Conservation (phyloP, 257 asterid genomes). For the Solanum paucissectum region DNA sequence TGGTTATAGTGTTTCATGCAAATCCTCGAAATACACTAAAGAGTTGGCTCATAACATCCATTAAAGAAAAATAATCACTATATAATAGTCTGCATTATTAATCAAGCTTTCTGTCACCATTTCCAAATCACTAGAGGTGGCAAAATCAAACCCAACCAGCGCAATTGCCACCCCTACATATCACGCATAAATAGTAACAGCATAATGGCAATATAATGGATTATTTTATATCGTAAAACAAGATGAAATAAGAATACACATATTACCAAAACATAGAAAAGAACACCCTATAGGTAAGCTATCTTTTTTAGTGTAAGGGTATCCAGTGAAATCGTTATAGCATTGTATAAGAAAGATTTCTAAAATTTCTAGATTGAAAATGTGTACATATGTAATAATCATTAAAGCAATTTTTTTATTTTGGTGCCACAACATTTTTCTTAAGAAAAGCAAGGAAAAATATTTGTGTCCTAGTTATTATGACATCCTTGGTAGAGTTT, state of each 20-base stretch:
- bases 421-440: not conserved
- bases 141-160: not conserved
- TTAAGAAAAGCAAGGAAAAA: not conserved
- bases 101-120: not conserved
- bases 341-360: not conserved
- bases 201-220: not conserved
- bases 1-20: not conserved
- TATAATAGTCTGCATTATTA: not conserved
- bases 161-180: not conserved
- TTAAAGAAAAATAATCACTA: not conserved
- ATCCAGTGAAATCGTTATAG: not conserved
- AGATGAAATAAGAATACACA: not conserved
- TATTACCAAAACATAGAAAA: not conserved
- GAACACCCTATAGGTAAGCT: not conserved
- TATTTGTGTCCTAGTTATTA: not conserved
- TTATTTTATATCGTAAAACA: not conserved
- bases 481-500: not conserved
- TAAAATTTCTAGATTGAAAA: not conserved
- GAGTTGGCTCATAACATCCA: not conserved
- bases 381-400: not conserved
- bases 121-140: not conserved
- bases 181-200: not conserved
- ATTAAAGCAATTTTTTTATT: not conserved
- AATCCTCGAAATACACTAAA: not conserved
- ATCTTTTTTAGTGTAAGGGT: not conserved